A percentile compares a stretch with the other conserved stretches of the same genome.
phyloP scores from a whole-genome alignment of 495 filamentous ascomycete genomes.

The Cryomyces antarcticus region DNA sequence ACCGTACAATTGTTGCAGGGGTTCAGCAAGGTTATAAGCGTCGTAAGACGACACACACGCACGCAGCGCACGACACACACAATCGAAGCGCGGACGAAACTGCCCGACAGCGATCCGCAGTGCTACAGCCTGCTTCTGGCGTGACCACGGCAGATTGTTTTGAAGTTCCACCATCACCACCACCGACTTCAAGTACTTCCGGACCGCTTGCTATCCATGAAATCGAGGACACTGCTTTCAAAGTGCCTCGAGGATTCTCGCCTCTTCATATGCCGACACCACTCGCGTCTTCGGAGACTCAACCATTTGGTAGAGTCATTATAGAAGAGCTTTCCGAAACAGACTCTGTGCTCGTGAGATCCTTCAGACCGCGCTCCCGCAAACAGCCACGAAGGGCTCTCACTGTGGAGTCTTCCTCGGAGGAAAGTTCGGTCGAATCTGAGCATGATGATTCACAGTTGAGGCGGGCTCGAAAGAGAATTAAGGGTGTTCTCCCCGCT shows the following conservation, averaged over 20 bases:
- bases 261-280: conserved; percentile 9
- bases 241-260: conserved; percentile 13
- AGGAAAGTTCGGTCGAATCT: conserved; percentile 3
- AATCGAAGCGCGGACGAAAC: not conserved
- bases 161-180: conserved; percentile 14
- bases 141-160: conserved; percentile 1
- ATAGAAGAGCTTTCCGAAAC: not conserved
- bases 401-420: conserved; percentile 1
- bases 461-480: conserved; percentile 29
- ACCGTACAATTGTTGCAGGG: not conserved
- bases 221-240: not conserved
- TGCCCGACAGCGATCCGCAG: too few relatives aligned
- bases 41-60: conserved; percentile 4
- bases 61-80: not conserved
- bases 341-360: not conserved
- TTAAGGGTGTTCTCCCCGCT: conserved; percentile 73
- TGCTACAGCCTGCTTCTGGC: too few relatives aligned
- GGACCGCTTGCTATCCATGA: not conserved
- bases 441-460: conserved; percentile 14
- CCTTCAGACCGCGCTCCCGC: not conserved
- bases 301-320: not conserved
- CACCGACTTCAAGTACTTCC: conserved; percentile 21
- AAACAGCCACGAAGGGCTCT: not conserved
- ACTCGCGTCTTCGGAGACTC: conserved; percentile 4
- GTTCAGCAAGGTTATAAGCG: conserved; percentile 6